Percentiles rank a stretch among this genome's conserved stretches.
phyloP scores from a whole-genome alignment of 2,329 filamentous ascomycete species.

The Colletotrichum sp. region DNA sequence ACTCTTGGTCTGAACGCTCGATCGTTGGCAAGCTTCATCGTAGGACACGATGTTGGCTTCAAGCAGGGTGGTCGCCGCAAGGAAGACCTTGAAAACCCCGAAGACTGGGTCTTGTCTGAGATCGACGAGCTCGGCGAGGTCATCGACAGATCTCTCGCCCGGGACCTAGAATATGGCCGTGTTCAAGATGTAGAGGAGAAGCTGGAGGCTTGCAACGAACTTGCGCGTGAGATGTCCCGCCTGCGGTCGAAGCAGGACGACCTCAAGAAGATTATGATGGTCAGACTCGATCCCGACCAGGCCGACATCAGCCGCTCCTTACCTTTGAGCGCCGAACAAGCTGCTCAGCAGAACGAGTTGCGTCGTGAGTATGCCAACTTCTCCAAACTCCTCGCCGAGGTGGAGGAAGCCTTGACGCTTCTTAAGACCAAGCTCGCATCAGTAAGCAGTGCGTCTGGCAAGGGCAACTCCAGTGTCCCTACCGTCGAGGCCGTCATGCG shows the following conservation, averaged over 20 bases:
- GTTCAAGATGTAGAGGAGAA: constrained; percentile 73
- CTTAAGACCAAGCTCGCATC: constrained; percentile 79
- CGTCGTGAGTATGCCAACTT: constrained; percentile 77
- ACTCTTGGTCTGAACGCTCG: constrained; percentile 83
- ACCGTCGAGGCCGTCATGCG: constrained; percentile 92
- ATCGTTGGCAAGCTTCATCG: constrained; percentile 69
- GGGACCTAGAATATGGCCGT: constrained; percentile 69
- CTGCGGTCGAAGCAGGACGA: constrained; percentile 80
- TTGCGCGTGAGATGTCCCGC: constrained; percentile 73
- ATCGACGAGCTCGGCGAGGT: constrained; percentile 71
- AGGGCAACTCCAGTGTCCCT: constrained; percentile 60
- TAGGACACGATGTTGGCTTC: constrained; percentile 66
- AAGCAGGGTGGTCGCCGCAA: constrained; percentile 61
- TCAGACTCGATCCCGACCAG: constrained; percentile 71
- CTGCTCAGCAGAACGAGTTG: constrained; percentile 82
- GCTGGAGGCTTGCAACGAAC: constrained; percentile 69
- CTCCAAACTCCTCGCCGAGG: constrained; percentile 75
- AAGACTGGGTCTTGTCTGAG: constrained; percentile 79
- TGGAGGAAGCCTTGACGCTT: constrained; percentile 80
- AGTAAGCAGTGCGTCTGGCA: constrained; percentile 54
- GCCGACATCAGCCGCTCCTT: constrained; percentile 69
- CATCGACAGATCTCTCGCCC: constrained; percentile 67
- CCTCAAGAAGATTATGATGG: constrained; percentile 75
- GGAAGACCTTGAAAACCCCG: constrained; percentile 71
- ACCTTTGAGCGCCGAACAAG: constrained; percentile 84